Base-by-base conservation (phyloP, 2,329 filamentous ascomycete species). In the Ophiostoma australiae region DNA sequence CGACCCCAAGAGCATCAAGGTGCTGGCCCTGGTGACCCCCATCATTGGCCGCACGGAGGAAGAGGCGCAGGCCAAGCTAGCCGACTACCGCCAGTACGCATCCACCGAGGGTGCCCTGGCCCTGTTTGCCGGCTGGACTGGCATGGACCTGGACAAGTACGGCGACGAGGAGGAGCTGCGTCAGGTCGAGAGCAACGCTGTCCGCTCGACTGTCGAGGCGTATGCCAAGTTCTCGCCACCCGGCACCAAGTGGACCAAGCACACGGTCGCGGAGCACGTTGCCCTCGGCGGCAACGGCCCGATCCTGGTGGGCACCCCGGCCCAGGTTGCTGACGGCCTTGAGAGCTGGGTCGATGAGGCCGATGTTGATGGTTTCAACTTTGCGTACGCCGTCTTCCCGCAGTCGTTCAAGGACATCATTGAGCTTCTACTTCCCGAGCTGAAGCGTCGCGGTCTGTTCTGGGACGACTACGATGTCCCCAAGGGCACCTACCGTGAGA, bases 41-140 rank as follows among this genome's bases (percentile, higher is more conserved):
- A 75, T 77, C n/a, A 70, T 77, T 2, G 75, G 73, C 55, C 52
- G 58, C 8, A 77, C 75, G 1, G 69, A 72, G 13, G 76, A 73
- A 65, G 73, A 75, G 67, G 76, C 76, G 2, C 55, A 74, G 44
- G 73, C 70, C n/a, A 77, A 77, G 78, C 86, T 89, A 69, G 79
- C 82, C 0, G 87, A 91, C 5, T 88, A 87, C 72, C 81, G 84
- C 11, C 83, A 84, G 70, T 87, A 91, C 75, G 90, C 88, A 1
- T 84, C 82, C 1, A 78, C 79, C 48, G 90, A 85, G 74, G 90
- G 90, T 1, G 90, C 89, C 0, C 77, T 92, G 71, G 88, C 90
- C 1, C 78, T 92, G 23, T 93, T 92, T 75, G 89, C 89, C 27
- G 90, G 90, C 1, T 93, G 90, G 90, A 92, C 90, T 0, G 90